Evolutionary conservation across 345 rosid genomes (phyloP), one percentile per base, ranked within the genome.

Genomic region (Citrus maxima): DNA sequence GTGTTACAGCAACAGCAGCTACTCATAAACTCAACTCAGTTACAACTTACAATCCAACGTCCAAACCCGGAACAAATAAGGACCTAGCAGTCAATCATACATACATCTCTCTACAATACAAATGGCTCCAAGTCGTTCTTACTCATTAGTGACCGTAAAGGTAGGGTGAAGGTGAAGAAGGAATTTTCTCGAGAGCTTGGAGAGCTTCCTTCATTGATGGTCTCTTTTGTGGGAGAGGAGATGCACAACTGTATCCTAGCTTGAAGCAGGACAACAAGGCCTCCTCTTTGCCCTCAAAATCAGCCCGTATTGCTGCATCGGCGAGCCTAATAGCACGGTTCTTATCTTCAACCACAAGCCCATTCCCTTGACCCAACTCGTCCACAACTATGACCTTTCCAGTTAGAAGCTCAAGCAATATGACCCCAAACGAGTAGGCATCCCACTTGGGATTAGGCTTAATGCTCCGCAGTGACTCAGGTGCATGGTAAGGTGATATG

Each of bases 391-490:
- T 79, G 14, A 89, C 86, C 76, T 94, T 96, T 59, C 98, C 99
- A 0, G 95, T 90, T 21, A 96, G 74, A 4, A 96, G 85, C 87
- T 96, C 99, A 0, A 96, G 90, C 72, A 92, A 67, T 18, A 96
- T 89, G 21, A 92, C 87, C 73, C 99, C 99, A 9, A 92, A 96
- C 0, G 98, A 83, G 67, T 88, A 96, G 75, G 88, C 95, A 8
- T 96, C 99, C 99, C 99, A 94, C 54, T 96, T 96, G 0, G 93
- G 93, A 67, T 86, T 89, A 32, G 99, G 92, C 84, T 94, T 94
- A 4, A 96, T 70, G 78, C 91, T 92, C 72, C 99, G 49, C 4
- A 96, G 89, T 10, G 97, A 96, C 80, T 96, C 99, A 0, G 98
- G 97, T 3, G 99, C 97, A 1, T 88, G 85, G 78, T 94, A 96